These are phyloP conservation scores for Mycena alexandri DNA, from an alignment of 768 basidiomycete genomes.

Conservation along the genomic window DNA sequence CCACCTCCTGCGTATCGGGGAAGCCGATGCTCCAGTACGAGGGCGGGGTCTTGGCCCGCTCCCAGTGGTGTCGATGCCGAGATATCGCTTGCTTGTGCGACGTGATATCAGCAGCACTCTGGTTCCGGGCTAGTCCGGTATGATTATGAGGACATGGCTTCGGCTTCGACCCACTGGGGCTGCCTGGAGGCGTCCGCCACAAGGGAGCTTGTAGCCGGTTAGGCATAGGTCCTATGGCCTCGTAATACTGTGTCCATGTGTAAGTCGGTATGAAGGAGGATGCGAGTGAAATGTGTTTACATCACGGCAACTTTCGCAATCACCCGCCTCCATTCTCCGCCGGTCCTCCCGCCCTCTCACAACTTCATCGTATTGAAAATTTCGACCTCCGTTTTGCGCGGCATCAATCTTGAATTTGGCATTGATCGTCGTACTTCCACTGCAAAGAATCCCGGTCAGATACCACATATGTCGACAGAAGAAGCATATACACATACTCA, in stretches of 20 bases:
- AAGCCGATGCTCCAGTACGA: slow-evolving; percentile 80
- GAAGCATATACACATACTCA: slow-evolving; percentile 14
- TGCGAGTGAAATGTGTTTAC: slow-evolving; percentile 50
- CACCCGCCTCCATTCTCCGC: slow-evolving; percentile 65
- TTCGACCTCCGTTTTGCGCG: slow-evolving; percentile 61
- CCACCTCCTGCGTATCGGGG: slow-evolving; percentile 72
- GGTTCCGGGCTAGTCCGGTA: slow-evolving; percentile 15
- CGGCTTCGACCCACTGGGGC: slow-evolving; percentile 14
- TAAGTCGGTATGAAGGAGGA: background rate
- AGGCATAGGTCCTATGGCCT: slow-evolving; percentile 65
- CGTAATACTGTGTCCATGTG: slow-evolving; percentile 61
- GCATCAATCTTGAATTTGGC: slow-evolving; percentile 65
- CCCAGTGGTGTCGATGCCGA: slow-evolving; percentile 64
- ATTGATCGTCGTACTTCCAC: slow-evolving; percentile 53
- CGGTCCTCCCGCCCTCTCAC: slow-evolving; percentile 67
- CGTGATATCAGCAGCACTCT: slow-evolving; percentile 44
- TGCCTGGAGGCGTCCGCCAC: slow-evolving; percentile 61
- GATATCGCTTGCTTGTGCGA: slow-evolving; percentile 63
- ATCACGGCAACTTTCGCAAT: slow-evolving; percentile 74
- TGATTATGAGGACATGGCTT: slow-evolving; percentile 15
- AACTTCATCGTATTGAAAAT: slow-evolving; percentile 68
- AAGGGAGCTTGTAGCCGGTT: slow-evolving; percentile 59
- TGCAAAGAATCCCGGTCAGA: background rate
- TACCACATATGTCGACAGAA: background rate
- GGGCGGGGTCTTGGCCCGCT: slow-evolving; percentile 67